phyloP scores from a whole-genome alignment of 805 yeast species.

The Priceomyces medius region DNA sequence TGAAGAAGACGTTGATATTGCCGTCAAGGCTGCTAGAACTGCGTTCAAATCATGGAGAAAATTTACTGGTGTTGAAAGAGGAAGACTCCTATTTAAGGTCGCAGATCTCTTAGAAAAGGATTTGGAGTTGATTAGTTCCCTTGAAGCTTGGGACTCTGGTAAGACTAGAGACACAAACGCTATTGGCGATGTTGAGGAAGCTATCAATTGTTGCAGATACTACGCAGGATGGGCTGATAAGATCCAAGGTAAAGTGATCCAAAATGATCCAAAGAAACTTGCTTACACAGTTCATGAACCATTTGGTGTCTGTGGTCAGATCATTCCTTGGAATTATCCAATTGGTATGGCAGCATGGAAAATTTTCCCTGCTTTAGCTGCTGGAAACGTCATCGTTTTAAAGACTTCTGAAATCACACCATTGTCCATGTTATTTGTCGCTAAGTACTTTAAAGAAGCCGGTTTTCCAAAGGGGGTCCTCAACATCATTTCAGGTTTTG shows the following conservation, averaged over 20 bases:
- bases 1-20: slow-evolving; percentile 42
- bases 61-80: slow-evolving; percentile 43
- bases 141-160: slow-evolving; percentile 50
- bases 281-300: slow-evolving; percentile 69
- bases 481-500: slow-evolving; percentile 69
- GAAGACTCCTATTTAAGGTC: slow-evolving; percentile 33
- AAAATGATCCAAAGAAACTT: slow-evolving; percentile 47
- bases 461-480: slow-evolving; percentile 79
- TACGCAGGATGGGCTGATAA: slow-evolving; percentile 67
- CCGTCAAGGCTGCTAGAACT: slow-evolving; percentile 37
- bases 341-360: slow-evolving; percentile 75
- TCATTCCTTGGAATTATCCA: slow-evolving; percentile 50
- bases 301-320: slow-evolving; percentile 46
- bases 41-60: slow-evolving; percentile 49
- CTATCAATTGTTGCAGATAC: slow-evolving; percentile 47
- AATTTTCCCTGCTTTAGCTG: slow-evolving; percentile 78
- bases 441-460: slow-evolving; percentile 55
- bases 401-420: slow-evolving; percentile 80
- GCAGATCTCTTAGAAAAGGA: slow-evolving; percentile 36
- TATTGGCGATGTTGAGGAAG: slow-evolving; percentile 46
- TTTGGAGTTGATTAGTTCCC: slow-evolving; percentile 32
- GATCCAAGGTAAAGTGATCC: slow-evolving; percentile 47
- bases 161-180: slow-evolving; percentile 50
- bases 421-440: slow-evolving; percentile 61
- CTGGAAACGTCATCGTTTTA: slow-evolving; percentile 71